These are phyloP conservation scores for Suillus subalutaceus DNA, from an alignment of 768 basidiomycete genomes.

Conservation along the genomic window DNA sequence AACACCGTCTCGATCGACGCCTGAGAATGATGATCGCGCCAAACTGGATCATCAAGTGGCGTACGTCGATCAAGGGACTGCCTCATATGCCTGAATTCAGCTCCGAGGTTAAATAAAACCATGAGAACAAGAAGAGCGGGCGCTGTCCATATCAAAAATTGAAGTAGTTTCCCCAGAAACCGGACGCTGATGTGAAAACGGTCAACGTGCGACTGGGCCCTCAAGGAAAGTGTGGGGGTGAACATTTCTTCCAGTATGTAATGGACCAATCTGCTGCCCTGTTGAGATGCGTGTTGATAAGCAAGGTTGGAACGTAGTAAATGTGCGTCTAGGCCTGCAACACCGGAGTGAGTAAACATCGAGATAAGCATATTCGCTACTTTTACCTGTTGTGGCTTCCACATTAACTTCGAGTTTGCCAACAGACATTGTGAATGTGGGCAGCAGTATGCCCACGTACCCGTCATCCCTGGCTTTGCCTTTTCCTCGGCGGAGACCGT, in stretches of 20 bases:
- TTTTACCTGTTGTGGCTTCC: constrained; percentile 55
- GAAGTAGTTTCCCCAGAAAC: constrained; percentile 19
- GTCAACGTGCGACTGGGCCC: constrained; percentile 15
- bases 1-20: constrained; percentile 29
- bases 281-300: constrained; percentile 45
- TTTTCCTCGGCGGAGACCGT: constrained; percentile 36
- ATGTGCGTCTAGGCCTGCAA: constrained; percentile 44
- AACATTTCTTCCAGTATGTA: constrained; percentile 61
- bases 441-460: constrained; percentile 56
- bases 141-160: constrained; percentile 19
- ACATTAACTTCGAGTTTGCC: constrained; percentile 66
- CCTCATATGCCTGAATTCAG: constrained; percentile 30
- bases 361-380: neutral
- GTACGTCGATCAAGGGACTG: constrained; percentile 27
- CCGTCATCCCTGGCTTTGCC: constrained; percentile 35
- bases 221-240: constrained; percentile 54
- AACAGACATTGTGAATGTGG: constrained; percentile 73
- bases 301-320: constrained; percentile 58
- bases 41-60: constrained; percentile 14
- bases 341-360: constrained; percentile 13
- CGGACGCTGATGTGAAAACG: constrained; percentile 11
- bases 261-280: constrained; percentile 54
- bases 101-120: constrained; percentile 28
- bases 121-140: constrained; percentile 21
- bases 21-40: constrained; percentile 8